Conservation (phyloP, 306 rosid species). For the Alnus rubra region DNA sequence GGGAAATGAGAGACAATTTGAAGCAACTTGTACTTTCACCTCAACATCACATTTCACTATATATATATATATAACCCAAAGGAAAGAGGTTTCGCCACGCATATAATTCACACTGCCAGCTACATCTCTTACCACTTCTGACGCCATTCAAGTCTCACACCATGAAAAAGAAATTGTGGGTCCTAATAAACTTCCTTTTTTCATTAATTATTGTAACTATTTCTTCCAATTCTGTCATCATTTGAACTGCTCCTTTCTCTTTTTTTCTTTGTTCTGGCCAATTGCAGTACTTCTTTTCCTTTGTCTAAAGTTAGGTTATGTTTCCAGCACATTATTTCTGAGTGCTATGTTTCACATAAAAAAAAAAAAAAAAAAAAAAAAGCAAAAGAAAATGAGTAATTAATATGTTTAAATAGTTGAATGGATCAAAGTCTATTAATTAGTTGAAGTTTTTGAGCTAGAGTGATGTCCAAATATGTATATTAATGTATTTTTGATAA, state of each 20-base stretch:
- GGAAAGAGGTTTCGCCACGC: slow-evolving; percentile 23
- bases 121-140: slow-evolving; percentile 13
- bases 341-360: no score
- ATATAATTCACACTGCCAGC: not conserved
- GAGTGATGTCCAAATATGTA: no score
- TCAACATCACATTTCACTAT: slow-evolving; percentile 44
- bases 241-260: slow-evolving; percentile 12
- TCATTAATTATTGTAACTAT: not conserved
- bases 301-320: not conserved
- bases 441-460: no score
- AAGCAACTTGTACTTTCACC: slow-evolving; percentile 44
- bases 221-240: slow-evolving; percentile 38
- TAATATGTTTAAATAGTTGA: no score
- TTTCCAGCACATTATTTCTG: no score
- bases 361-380: no score
- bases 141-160: slow-evolving; percentile 35
- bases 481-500: no score
- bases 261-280: no score
- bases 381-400: no score
- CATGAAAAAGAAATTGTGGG: slow-evolving; percentile 24
- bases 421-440: no score
- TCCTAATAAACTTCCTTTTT: slow-evolving; percentile 26
- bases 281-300: slow-evolving; percentile 24
- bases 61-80: not conserved
- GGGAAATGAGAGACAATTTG: slow-evolving; percentile 25